Evolutionary conservation across 139 green algal species (phyloP).

Genomic region (Dunaliella primolecta): DNA sequence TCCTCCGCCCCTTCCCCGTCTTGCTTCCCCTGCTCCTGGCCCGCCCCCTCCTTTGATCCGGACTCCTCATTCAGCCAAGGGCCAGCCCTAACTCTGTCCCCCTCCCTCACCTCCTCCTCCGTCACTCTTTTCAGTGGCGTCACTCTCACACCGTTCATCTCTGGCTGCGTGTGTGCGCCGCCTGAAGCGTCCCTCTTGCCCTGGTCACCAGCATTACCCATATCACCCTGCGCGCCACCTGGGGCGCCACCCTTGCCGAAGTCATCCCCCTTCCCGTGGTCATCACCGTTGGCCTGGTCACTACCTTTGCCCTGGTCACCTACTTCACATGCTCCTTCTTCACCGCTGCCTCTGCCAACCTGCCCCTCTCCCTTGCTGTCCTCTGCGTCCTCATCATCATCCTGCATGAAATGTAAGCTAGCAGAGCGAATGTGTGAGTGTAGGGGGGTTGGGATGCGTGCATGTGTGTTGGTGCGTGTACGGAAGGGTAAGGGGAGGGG

Average conservation of each 20-base stretch:
- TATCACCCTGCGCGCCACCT: too few relatives aligned
- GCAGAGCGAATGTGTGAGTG: too few relatives aligned
- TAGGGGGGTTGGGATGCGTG: too few relatives aligned
- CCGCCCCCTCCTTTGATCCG: not conserved
- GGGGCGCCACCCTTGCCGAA: too few relatives aligned
- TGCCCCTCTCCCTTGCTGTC: not conserved
- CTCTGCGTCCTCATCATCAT: not conserved
- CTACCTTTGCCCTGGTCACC: not conserved
- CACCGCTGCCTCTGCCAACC: not conserved
- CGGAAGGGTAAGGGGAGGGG: too few relatives aligned
- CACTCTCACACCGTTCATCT: not conserved
- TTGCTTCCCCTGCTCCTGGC: not conserved
- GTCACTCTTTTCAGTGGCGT: not conserved
- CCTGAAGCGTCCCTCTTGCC: too few relatives aligned
- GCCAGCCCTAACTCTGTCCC: not conserved
- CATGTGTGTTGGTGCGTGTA: too few relatives aligned
- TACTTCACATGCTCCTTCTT: not conserved
- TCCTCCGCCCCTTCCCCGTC: too few relatives aligned
- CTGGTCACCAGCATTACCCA: too few relatives aligned
- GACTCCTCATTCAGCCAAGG: not conserved
- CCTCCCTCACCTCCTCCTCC: not conserved
- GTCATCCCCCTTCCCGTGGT: not conserved
- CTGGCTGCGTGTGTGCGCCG: not conserved
- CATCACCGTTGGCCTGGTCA: not conserved
- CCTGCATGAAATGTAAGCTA: too few relatives aligned